phyloP scores from a whole-genome alignment of 2,329 filamentous ascomycete genomes.

The Pyrenophora seminiperda region DNA sequence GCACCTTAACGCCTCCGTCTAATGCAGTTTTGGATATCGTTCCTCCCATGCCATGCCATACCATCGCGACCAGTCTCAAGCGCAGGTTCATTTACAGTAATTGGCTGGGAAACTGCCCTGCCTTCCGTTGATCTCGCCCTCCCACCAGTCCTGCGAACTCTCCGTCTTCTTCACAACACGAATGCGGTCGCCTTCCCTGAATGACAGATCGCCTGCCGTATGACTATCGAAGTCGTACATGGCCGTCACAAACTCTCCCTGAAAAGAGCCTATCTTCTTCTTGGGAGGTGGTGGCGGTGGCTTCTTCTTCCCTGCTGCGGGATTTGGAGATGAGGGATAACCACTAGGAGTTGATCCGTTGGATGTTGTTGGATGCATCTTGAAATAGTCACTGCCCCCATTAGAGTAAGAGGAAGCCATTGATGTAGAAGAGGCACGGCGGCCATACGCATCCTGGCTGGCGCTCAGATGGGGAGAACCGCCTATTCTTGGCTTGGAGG shows the following conservation, averaged over 20 bases:
- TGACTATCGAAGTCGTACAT: constrained; percentile 77
- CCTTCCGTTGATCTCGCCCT: constrained; percentile 72
- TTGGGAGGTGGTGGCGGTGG: constrained; percentile 72
- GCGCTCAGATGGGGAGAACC: constrained; percentile 44
- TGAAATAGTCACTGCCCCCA: constrained; percentile 44
- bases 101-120: constrained; percentile 82
- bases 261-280: constrained; percentile 60
- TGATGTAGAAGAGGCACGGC: constrained; percentile 40
- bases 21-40: constrained; percentile 35
- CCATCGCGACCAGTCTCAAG: neutral
- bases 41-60: neutral
- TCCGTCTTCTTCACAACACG: constrained; percentile 77
- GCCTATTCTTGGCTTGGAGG: constrained; percentile 41
- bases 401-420: constrained; percentile 39
- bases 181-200: constrained; percentile 78
- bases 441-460: constrained; percentile 35
- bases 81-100: constrained; percentile 63
- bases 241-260: constrained; percentile 68
- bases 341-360: constrained; percentile 27
- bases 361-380: constrained; percentile 52
- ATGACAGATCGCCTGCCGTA: constrained; percentile 71
- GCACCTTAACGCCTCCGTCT: constrained; percentile 22
- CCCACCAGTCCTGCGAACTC: constrained; percentile 86
- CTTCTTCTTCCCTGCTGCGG: constrained; percentile 67
- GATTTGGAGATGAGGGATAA: constrained; percentile 49